A percentile compares a stretch with the other conserved stretches of the same genome.
phyloP scores from a whole-genome alignment of 371 early-diverging fungal species.

The Actinomortierella ambigua region DNA sequence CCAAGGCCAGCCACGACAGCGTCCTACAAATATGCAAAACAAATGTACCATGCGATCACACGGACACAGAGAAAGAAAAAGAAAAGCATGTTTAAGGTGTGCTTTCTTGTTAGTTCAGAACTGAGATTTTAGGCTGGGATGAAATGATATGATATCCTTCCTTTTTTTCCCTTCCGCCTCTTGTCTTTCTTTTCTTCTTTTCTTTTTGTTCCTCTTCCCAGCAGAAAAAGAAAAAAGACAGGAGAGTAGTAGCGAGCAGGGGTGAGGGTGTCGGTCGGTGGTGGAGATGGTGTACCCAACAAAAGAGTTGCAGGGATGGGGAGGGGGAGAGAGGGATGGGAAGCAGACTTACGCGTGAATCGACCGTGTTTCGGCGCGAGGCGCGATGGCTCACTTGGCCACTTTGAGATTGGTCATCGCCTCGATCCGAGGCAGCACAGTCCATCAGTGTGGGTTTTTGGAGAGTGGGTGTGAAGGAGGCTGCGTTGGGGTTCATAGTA shows the following conservation, averaged over 20 bases:
- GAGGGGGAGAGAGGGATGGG: neutral
- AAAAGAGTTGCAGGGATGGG: neutral
- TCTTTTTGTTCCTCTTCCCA: slow-evolving; percentile 9
- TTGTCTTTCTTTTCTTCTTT: slow-evolving; percentile 4
- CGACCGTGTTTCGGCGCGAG: slow-evolving; percentile 35
- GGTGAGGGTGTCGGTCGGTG: too few relatives aligned
- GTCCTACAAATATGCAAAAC: slow-evolving; percentile 13
- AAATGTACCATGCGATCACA: neutral
- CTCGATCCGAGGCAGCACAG: slow-evolving; percentile 30
- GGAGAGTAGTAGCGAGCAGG: too few relatives aligned
- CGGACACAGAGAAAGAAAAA: neutral
- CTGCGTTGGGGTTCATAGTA: slow-evolving; percentile 40
- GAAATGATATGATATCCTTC: neutral
- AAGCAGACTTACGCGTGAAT: slow-evolving; percentile 20
- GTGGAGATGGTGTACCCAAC: too few relatives aligned
- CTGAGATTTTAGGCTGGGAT: neutral
- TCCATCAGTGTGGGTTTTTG: slow-evolving; percentile 15
- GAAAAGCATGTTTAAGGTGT: too few relatives aligned
- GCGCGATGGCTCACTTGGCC: slow-evolving; percentile 15
- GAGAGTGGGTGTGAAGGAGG: slow-evolving; percentile 35
- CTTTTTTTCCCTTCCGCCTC: too few relatives aligned
- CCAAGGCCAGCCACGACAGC: slow-evolving; percentile 28
- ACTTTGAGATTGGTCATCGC: slow-evolving; percentile 6
- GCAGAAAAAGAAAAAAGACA: neutral
- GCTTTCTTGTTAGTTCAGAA: too few relatives aligned